Conservation (phyloP, 2,329 filamentous ascomycete species). For the Xenoacremonium recifei region DNA sequence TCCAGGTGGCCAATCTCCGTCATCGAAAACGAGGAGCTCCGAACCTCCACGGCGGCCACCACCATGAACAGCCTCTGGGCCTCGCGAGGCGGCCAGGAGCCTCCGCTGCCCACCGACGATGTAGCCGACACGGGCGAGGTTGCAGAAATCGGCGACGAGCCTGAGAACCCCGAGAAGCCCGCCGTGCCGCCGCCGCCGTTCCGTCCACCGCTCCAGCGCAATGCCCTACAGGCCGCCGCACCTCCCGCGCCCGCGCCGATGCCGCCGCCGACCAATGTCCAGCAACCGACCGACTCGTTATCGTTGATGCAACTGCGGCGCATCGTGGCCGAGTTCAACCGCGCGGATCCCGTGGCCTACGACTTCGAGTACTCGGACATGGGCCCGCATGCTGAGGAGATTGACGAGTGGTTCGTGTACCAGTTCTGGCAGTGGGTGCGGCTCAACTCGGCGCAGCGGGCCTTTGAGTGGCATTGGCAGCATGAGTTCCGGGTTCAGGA, state of each 20-base stretch:
- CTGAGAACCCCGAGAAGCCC: constrained; percentile 36
- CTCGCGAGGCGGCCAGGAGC: constrained; percentile 35
- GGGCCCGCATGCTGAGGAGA: constrained; percentile 76
- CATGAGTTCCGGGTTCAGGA: constrained; percentile 38
- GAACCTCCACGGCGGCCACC: constrained; percentile 13
- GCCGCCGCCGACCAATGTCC: constrained; percentile 24
- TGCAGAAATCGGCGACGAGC: constrained; percentile 30
- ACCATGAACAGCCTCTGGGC: constrained; percentile 48
- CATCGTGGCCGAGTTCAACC: constrained; percentile 72
- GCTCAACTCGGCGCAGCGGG: constrained; percentile 69
- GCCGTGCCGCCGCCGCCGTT: constrained; percentile 30
- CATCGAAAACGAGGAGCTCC: background rate
- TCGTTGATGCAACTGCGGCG: constrained; percentile 72
- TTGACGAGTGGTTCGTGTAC: constrained; percentile 98
- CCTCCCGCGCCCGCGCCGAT: constrained; percentile 23
- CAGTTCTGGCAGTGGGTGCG: constrained; percentile 81
- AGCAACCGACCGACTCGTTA: constrained; percentile 62
- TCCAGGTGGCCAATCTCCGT: too few species aligned
- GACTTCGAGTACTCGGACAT: constrained; percentile 80
- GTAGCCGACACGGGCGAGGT: constrained; percentile 42
- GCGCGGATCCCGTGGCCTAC: constrained; percentile 70
- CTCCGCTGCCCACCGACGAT: constrained; percentile 31
- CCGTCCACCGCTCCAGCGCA: constrained; percentile 28
- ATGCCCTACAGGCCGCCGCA: constrained; percentile 22
- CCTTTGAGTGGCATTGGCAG: constrained; percentile 76